Evolutionary conservation across 1,284 basidiomycete species (phyloP), one percentile per base, ranked within the genome.

Genomic region (Naganishia liquefaciens): DNA sequence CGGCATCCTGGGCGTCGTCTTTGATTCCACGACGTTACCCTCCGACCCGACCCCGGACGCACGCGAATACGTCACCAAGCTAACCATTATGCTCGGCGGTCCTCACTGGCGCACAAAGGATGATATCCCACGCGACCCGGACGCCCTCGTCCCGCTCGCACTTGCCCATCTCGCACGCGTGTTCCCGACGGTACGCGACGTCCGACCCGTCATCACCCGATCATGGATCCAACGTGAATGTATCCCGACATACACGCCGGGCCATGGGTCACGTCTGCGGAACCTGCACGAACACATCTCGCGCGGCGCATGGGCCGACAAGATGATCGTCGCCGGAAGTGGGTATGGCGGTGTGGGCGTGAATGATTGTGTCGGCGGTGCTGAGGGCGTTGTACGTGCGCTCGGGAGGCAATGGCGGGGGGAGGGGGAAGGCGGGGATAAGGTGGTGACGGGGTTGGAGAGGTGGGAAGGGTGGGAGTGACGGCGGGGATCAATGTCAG

Each of bases 61-160:
- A 13, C 28, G 70, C 2, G 67, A 71, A 21, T 50, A 70, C 15
- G 69, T 80, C 3, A 77, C 77, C 21, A 96, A 96, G 75, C 76
- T 96, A 68, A 94, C 94, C 0, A 85, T 93, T 57, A 96, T 99
- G 91, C 80, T 93, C 43, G 93, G 94, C 15, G 93, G 93, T 0
- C 89, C 90, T 0, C 85, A 89, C 75, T 82, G 81, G 74, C 73
- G 81, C 2, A 77, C 80, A 4, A 78, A 79, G 67, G 23, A 68
- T 2, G 30, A 55, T 0, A 61, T 54, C 1, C 72, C 74, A 0
- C 15, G 52, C 4, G 54, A 61, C 5, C 27, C 70, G 0, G 67
- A 72, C 5, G 68, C 69, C 0, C 69, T 77, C 2, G 51, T 71
- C 15, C 67, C 75, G 65, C 71, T 74, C 1, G 79, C 82, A 23